phyloP scores from a whole-genome alignment of 2,329 filamentous ascomycete genomes.

The Drechslera avenae region DNA sequence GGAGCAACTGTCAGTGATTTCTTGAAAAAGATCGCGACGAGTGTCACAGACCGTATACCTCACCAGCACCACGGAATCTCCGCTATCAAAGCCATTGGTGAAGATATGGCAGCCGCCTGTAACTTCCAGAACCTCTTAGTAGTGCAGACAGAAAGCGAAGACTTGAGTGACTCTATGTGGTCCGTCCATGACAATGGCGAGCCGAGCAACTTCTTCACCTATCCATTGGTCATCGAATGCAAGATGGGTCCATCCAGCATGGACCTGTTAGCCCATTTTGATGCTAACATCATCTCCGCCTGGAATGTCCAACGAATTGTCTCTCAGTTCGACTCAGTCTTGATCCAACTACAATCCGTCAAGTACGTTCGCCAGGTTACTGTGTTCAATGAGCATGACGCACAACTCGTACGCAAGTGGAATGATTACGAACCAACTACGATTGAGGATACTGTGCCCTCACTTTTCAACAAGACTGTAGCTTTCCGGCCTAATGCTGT shows the following conservation, averaged over 20 bases:
- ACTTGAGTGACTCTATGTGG: conserved; percentile 35
- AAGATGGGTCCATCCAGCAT: conserved; percentile 26
- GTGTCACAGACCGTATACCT: conserved; percentile 37
- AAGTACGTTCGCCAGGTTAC: conserved; percentile 29
- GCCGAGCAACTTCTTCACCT: conserved; percentile 42
- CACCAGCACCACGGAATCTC: conserved; percentile 48
- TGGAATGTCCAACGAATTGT: conserved; percentile 39
- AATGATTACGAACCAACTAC: conserved; percentile 27
- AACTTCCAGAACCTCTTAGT: conserved; percentile 62
- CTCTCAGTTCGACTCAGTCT: conserved; percentile 36
- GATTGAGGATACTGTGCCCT: conserved; percentile 34
- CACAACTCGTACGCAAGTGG: conserved; percentile 30
- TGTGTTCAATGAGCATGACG: conserved; percentile 37
- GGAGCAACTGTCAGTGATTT: conserved; percentile 31
- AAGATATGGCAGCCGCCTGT: conserved; percentile 61
- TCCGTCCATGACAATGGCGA: conserved; percentile 33
- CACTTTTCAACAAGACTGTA: conserved; percentile 31
- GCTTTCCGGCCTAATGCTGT: conserved; percentile 20
- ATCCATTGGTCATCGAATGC: conserved; percentile 41
- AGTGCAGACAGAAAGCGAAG: conserved; percentile 51
- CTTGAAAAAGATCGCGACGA: conserved; percentile 26
- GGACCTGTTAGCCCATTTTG: conserved; percentile 35
- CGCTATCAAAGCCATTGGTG: conserved; percentile 51
- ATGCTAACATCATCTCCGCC: conserved; percentile 33
- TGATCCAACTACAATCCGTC: conserved; percentile 32